These are phyloP conservation scores for Vitis hybrid DNA, from an alignment of 177 flowering plant species.

Conservation along the genomic window DNA sequence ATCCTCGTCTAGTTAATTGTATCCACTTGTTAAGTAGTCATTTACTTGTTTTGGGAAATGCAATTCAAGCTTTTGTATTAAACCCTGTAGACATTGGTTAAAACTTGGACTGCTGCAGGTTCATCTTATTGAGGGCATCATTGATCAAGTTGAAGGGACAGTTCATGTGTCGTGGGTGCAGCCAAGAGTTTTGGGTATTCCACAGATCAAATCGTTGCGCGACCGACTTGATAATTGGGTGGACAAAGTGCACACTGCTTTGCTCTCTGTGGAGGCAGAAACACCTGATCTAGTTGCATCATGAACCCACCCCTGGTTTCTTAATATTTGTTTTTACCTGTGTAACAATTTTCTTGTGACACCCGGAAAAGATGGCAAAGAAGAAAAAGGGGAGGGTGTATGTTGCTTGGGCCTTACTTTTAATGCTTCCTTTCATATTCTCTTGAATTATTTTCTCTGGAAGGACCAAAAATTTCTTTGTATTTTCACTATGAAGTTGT, in stretches of 20 bases:
- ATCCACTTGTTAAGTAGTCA: too few relatives aligned
- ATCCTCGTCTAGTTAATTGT: too few relatives aligned
- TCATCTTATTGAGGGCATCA: slow-evolving; percentile 91
- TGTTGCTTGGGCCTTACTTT: too few relatives aligned
- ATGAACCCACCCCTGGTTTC: slow-evolving; percentile 21
- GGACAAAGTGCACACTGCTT: slow-evolving; percentile 78
- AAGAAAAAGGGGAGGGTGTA: too few relatives aligned
- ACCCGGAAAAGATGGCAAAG: too few relatives aligned
- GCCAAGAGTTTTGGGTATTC: slow-evolving; percentile 83
- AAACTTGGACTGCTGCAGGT: slow-evolving; percentile 50
- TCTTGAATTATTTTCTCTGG: too few relatives aligned
- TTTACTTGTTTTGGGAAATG: neutral
- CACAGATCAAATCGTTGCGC: slow-evolving; percentile 80
- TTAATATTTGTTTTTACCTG: neutral
- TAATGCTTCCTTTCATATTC: too few relatives aligned
- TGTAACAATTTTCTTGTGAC: too few relatives aligned
- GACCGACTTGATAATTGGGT: slow-evolving; percentile 78
- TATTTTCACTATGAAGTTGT: too few relatives aligned
- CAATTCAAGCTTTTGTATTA: neutral
- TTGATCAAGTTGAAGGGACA: slow-evolving; percentile 92
- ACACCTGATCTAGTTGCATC: slow-evolving; percentile 87
- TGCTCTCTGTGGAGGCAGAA: slow-evolving; percentile 84
- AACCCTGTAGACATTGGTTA: neutral
- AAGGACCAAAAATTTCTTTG: too few relatives aligned
- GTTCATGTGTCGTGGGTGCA: slow-evolving; percentile 97